Evolutionary conservation across 352 stramenopile genomes (phyloP), one percentile per base, ranked within the genome.

Genomic region (Phytophthora cactorum): DNA sequence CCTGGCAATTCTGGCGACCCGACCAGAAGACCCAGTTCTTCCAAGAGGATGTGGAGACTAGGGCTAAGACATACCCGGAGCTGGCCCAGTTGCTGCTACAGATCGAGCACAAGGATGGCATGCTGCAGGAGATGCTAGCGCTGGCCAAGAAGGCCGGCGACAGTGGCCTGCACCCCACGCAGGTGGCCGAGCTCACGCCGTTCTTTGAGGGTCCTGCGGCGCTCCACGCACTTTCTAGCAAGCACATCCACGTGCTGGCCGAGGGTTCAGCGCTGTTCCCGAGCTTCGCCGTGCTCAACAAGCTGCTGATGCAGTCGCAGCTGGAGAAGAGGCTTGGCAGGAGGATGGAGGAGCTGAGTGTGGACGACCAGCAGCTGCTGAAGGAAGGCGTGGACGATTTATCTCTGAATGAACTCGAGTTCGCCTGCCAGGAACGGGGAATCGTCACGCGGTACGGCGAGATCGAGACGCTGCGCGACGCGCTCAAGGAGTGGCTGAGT

Each of bases 11-110:
- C 73, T 96, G 88, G 88, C 78, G 86, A 6, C 73, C 86, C 1
- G 85, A 91, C 15, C 86, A 96, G 52, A 92, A 90, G 70, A 92
- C 84, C n/a, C 75, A 89, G 66, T 96, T 96, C 72, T 79, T 95
- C 22, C 72, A 67, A 8, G 75, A 93, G 54, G 83, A 95, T 56
- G 86, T 81, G 1, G 54, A 75, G 12, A 61, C 78, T 14, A 75
- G 82, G 28, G 77, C 86, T 5, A 55, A 54, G 22, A 90, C 80
- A 59, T 92, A 94, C 68, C 80, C 81, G 5, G 59, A 89, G 57
- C 68, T 95, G 34, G 55, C 79, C 4, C 51, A 86, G 28, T 62
- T 90, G 29, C 68, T 96, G 29, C 61, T 78, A 55, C 81, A 89
- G 70, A 89, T 95, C 56, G 67, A 89, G 59, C 66, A 75, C 72